Conservation (phyloP, 352 stramenopile genomes). For the Phytopythium vexans region DNA sequence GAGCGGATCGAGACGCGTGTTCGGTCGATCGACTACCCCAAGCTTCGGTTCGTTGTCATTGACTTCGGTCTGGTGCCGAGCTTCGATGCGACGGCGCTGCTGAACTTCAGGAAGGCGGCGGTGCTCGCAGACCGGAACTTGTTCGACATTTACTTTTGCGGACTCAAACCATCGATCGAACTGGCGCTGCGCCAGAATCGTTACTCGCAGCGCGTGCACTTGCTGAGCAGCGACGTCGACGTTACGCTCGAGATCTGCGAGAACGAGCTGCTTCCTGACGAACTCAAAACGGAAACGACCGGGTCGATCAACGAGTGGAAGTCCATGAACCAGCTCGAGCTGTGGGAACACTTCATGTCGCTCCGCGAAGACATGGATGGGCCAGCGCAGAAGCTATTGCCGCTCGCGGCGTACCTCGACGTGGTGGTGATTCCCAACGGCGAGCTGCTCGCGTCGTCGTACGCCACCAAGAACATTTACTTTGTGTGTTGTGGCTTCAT, state of each 20-base stretch:
- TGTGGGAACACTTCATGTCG: conserved; percentile 68
- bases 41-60: conserved; percentile 66
- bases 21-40: conserved; percentile 49
- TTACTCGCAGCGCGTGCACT: conserved; percentile 40
- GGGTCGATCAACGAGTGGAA: conserved; percentile 53
- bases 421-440: conserved; percentile 48
- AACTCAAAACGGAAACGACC: conserved; percentile 28
- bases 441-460: conserved; percentile 26
- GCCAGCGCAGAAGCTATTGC: conserved; percentile 44
- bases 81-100: conserved; percentile 72
- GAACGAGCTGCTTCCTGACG: conserved; percentile 44
- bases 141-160: conserved; percentile 82
- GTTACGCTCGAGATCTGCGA: conserved; percentile 67
- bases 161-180: conserved; percentile 50
- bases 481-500: conserved; percentile 77
- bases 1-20: conserved; percentile 73
- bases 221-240: conserved; percentile 50
- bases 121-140: conserved; percentile 56
- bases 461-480: conserved; percentile 55
- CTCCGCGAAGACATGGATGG: conserved; percentile 21
- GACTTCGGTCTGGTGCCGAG: conserved; percentile 78
- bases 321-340: conserved; percentile 52
- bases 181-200: conserved; percentile 42
- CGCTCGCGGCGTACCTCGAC: conserved; percentile 57
- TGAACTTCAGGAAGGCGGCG: conserved; percentile 72